Percentiles rank a stretch among this genome's conserved stretches.
These are phyloP conservation scores for Rhizophagus prolifer DNA, from an alignment of 192 early-diverging fungal genomes.

Conservation along the genomic window DNA sequence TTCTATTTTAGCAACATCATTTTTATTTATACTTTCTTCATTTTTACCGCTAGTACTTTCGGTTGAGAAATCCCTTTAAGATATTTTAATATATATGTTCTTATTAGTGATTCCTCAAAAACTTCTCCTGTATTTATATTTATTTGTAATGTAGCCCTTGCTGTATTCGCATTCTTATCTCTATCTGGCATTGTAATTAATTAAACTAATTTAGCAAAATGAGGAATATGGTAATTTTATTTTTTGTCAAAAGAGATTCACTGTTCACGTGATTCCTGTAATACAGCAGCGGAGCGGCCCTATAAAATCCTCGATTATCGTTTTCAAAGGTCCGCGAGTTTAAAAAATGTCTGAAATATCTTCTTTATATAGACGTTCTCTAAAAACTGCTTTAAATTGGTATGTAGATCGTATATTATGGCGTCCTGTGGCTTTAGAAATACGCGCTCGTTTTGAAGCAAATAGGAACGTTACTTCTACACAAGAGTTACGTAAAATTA, in stretches of 20 bases:
- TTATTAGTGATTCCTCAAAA: background rate
- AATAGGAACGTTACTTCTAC: constrained; percentile 74
- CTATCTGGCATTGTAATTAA: background rate
- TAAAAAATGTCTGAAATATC: background rate
- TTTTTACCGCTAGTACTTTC: background rate
- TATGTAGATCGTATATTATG: constrained; percentile 76
- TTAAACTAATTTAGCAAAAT: too few relatives aligned
- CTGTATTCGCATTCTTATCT: constrained; percentile 2
- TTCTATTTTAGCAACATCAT: background rate
- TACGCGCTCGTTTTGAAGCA: constrained; percentile 81
- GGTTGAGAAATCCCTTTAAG: background rate
- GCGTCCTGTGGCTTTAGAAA: constrained; percentile 80
- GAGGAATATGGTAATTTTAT: too few relatives aligned
- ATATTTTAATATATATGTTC: background rate
- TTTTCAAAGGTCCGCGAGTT: background rate
- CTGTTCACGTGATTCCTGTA: background rate
- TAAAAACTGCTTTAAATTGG: constrained; percentile 85
- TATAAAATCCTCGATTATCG: background rate
- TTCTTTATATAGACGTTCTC: constrained; percentile 76
- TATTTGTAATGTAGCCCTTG: background rate
- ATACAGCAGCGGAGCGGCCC: background rate
- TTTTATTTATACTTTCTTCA: background rate
- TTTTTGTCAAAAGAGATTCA: too few relatives aligned
- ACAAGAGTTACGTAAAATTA: constrained; percentile 64
- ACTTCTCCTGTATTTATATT: background rate